Evolutionary conservation across 2,329 filamentous ascomycete species (phyloP).

Genomic region (Phyllosticta ampelicida): DNA sequence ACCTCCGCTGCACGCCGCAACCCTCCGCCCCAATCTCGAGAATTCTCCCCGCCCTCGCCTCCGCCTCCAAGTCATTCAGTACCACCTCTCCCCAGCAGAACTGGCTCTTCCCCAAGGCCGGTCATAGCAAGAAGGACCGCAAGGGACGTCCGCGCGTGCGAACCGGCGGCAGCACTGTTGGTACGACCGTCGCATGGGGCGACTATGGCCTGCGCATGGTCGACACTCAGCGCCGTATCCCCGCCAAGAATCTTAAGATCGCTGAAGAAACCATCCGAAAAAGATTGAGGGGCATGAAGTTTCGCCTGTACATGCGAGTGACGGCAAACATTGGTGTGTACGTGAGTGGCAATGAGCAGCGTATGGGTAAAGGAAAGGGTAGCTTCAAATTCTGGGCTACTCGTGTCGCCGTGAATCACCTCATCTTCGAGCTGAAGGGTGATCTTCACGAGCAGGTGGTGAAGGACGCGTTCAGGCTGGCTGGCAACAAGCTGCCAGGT

Average conservation of each 20-base stretch:
- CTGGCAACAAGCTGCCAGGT: slow-evolving; percentile 92
- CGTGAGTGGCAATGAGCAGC: slow-evolving; percentile 86
- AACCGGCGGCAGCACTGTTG: slow-evolving; percentile 82
- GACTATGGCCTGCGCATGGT: slow-evolving; percentile 90
- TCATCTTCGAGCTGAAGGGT: slow-evolving; percentile 87
- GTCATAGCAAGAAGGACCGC: slow-evolving; percentile 75
- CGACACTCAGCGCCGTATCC: slow-evolving; percentile 87
- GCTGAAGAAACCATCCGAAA: slow-evolving; percentile 90
- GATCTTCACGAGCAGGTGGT: slow-evolving; percentile 90
- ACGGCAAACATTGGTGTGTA: slow-evolving; percentile 92
- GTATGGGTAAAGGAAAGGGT: slow-evolving; percentile 99
- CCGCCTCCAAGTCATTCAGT: slow-evolving; percentile 53
- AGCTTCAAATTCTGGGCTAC: slow-evolving; percentile 95
- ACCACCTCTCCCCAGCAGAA: slow-evolving; percentile 51
- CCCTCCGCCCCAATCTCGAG: slow-evolving; percentile 18
- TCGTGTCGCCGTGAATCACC: slow-evolving; percentile 78
- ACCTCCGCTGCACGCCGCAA: slow-evolving; percentile 12
- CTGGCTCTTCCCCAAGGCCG: slow-evolving; percentile 74
- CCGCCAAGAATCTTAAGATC: slow-evolving; percentile 73
- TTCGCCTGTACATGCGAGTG: slow-evolving; percentile 82
- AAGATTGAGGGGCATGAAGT: slow-evolving; percentile 80
- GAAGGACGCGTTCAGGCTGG: slow-evolving; percentile 84
- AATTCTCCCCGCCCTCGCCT: slow-evolving; percentile 8
- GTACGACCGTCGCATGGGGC: slow-evolving; percentile 92
- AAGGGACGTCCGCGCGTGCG: slow-evolving; percentile 82